A percentile compares a stretch with the other conserved stretches of the same genome.
Evolutionary conservation across 116 monocot species (phyloP).

Genomic region (Zostera marina): DNA sequence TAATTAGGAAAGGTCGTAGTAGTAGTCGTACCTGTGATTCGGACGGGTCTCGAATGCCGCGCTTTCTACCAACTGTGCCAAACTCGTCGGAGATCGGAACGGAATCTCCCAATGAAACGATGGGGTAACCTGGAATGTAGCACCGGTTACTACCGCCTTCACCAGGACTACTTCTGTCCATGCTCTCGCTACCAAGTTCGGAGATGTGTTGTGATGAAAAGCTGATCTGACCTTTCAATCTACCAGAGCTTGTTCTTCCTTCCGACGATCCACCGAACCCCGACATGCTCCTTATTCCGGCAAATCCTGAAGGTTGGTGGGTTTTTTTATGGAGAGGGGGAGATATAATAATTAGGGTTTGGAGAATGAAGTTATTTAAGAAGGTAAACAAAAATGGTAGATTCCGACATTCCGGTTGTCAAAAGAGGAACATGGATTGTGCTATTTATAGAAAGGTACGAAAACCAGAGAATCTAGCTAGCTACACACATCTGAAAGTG

Average conservation of each 20-base stretch:
- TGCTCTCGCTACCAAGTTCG: conserved; percentile 38
- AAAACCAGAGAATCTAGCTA: background rate
- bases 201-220: conserved; percentile 69
- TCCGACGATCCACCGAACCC: conserved; percentile 14
- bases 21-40: conserved; percentile 32
- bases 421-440: background rate
- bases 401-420: background rate
- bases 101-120: conserved; percentile 61
- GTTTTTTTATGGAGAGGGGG: no score
- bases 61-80: conserved; percentile 27
- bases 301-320: no score
- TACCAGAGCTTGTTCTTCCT: background rate
- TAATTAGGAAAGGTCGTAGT: no score
- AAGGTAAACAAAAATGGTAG: background rate
- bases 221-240: conserved; percentile 57
- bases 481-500: no score
- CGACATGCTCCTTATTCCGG: conserved; percentile 31
- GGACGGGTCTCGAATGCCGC: conserved; percentile 16
- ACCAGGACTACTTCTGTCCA: conserved; percentile 35
- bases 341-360: background rate
- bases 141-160: conserved; percentile 13
- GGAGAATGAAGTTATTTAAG: background rate
- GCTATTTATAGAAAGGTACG: background rate
- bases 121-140: conserved; percentile 34
- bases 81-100: conserved; percentile 34